Conservation (phyloP, 805 yeast genomes). For the Ogataea corticis region DNA sequence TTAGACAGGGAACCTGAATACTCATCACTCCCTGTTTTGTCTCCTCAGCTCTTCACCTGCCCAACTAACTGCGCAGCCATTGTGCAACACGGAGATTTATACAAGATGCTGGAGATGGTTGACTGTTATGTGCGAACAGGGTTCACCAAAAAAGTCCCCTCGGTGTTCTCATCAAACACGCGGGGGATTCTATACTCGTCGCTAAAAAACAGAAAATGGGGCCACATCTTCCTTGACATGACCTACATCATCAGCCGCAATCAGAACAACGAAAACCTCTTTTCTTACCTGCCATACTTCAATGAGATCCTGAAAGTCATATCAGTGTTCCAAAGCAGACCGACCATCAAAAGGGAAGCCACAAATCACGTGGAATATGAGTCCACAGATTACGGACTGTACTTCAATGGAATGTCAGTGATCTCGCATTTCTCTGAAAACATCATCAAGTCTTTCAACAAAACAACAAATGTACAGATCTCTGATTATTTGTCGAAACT, state of each 20-base stretch:
- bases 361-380: constrained; percentile 89
- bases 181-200: constrained; percentile 38
- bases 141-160: constrained; percentile 34
- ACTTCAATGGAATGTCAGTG: constrained; percentile 67
- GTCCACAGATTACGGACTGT: constrained; percentile 75
- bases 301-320: constrained; percentile 65
- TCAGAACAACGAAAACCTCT: constrained; percentile 49
- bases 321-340: constrained; percentile 73
- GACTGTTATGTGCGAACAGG: constrained; percentile 62
- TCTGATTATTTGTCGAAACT: constrained; percentile 11
- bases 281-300: constrained; percentile 46
- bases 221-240: constrained; percentile 76
- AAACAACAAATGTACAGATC: constrained; percentile 12
- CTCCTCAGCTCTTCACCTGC: constrained; percentile 87
- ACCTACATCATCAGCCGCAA: constrained; percentile 76
- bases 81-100: constrained; percentile 61
- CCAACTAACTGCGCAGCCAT: constrained; percentile 75
- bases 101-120: constrained; percentile 60
- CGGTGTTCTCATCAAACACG: constrained; percentile 44
- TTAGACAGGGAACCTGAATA: constrained; percentile 88
- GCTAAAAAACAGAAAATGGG: constrained; percentile 70
- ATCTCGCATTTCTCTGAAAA: constrained; percentile 61
- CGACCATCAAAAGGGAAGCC: constrained; percentile 72
- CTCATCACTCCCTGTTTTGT: constrained; percentile 68
- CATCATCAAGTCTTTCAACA: constrained; percentile 47